Evolutionary conservation across 495 filamentous ascomycete genomes (phyloP), one percentile per base, ranked within the genome.

Genomic region (Eremomyces bilateralis): DNA sequence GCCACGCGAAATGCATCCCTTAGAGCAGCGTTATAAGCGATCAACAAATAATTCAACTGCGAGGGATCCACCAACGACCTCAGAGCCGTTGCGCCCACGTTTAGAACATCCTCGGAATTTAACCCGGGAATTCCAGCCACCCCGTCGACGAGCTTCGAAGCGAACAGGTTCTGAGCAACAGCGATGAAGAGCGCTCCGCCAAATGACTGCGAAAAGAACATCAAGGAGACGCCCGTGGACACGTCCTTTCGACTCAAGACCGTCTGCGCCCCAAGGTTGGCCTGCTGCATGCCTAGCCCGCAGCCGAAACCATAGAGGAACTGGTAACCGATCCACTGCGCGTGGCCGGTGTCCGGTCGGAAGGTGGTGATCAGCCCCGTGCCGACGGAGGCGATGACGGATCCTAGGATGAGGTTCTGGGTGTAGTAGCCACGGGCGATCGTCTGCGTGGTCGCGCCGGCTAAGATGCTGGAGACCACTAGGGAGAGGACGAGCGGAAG

Each of bases 271-370:
- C 76, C 71, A 34, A 81, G 71, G 45, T 73, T 59, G 16, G 70
- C 59, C 24, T 69, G 65, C 45, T 83, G 74, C 52, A 81, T 62
- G 29, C 72, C 69, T 2, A 73, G 38, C 1, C 80, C 80, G 1
- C 80, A 39, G 3, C 81, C 80, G 6, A 64, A 53, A 28, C 80
- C 81, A 32, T 67, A 64, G 2, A 85, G 37, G 22, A 71, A 60
- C 44, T 84, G 79, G 42, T 72, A 88, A 0, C 82, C 79, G 38
- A 88, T 77, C 82, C 82, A 92, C 19, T 47, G 54, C 0, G 53
- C 42, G n/a, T 58, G 41, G 5, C 51, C 47, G 0, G 69, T 71
- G 46, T 69, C 54, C 0, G 62, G 51, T 12, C 61, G 43, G 15
- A 76, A 70, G 0, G 71, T 85, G 1, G 62, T 65, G 2, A 85